Percentiles rank a stretch among this genome's conserved stretches.
These are phyloP conservation scores for Mucor racemosus DNA, from an alignment of 371 early-diverging fungal genomes.

Conservation along the genomic window DNA sequence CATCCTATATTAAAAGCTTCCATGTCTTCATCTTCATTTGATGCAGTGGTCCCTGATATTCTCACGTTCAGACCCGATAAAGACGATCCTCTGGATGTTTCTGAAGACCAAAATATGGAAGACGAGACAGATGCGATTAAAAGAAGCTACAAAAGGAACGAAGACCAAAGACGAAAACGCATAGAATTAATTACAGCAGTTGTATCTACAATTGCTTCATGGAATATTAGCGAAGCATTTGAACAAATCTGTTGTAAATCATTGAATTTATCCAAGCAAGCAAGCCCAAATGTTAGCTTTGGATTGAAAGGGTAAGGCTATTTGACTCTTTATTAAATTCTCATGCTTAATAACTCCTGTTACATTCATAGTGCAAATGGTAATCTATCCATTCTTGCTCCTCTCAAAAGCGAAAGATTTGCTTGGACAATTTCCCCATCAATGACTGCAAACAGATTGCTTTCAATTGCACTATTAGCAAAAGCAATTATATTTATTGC, in stretches of 20 bases:
- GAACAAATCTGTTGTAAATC: constrained; percentile 37
- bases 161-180: constrained; percentile 28
- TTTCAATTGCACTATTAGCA: constrained; percentile 62
- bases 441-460: constrained; percentile 62
- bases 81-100: constrained; percentile 43
- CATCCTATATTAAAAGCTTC: constrained; percentile 38
- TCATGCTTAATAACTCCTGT: not conserved
- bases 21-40: constrained; percentile 38
- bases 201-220: constrained; percentile 56
- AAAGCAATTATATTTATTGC: constrained; percentile 52
- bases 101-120: constrained; percentile 20
- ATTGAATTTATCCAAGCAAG: constrained; percentile 28
- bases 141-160: not conserved
- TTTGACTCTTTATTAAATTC: not conserved
- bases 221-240: constrained; percentile 57
- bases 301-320: constrained; percentile 67
- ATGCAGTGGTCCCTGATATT: constrained; percentile 44
- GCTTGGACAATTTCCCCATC: constrained; percentile 69
- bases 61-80: constrained; percentile 36
- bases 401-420: constrained; percentile 35
- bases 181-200: constrained; percentile 43
- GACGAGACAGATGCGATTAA: not conserved
- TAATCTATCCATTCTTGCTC: constrained; percentile 63
- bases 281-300: constrained; percentile 44
- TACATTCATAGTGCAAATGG: constrained; percentile 46